These are phyloP conservation scores for Ophiocordyceps australis DNA, from an alignment of 2,329 filamentous ascomycete species.

Conservation along the genomic window DNA sequence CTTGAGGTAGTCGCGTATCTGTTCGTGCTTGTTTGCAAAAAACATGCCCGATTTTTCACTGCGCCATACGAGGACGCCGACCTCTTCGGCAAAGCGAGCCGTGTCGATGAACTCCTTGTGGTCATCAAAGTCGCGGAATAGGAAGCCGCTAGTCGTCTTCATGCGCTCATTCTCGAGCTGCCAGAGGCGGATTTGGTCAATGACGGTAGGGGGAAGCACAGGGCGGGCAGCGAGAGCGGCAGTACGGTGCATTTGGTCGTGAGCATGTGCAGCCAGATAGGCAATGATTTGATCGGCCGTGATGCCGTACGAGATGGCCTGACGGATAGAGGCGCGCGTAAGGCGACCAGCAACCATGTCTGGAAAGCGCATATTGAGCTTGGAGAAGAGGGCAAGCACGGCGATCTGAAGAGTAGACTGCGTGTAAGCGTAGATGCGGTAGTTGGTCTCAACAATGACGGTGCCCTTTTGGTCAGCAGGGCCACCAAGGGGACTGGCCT, in stretches of 20 bases:
- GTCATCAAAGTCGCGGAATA: constrained; percentile 77
- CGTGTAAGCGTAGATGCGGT: constrained; percentile 93
- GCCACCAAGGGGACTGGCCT: constrained; percentile 18
- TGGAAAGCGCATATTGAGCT: constrained; percentile 76
- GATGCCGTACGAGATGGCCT: constrained; percentile 79
- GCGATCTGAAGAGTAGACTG: constrained; percentile 86
- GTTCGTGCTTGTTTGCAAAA: constrained; percentile 82
- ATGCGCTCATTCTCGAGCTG: constrained; percentile 94
- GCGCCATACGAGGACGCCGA: constrained; percentile 80
- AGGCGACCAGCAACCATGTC: constrained; percentile 89
- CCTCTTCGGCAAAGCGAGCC: constrained; percentile 66
- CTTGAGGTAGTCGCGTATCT: constrained; percentile 66
- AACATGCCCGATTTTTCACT: constrained; percentile 68
- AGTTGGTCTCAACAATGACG: constrained; percentile 96
- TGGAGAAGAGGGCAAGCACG: constrained; percentile 77
- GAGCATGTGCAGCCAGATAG: constrained; percentile 81
- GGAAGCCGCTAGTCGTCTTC: constrained; percentile 62
- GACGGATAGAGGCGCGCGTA: constrained; percentile 72
- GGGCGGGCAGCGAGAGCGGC: constrained; percentile 40
- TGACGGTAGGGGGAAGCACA: constrained; percentile 81
- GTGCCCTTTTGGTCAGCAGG: constrained; percentile 45
- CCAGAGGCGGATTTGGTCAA: constrained; percentile 95
- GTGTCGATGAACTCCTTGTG: constrained; percentile 52
- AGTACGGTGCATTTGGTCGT: constrained; percentile 75
- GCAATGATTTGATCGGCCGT: constrained; percentile 89